Evolutionary conservation across 345 rosid genomes (phyloP), one percentile per base, ranked within the genome.

Genomic region (Boechera divaricarpa): DNA sequence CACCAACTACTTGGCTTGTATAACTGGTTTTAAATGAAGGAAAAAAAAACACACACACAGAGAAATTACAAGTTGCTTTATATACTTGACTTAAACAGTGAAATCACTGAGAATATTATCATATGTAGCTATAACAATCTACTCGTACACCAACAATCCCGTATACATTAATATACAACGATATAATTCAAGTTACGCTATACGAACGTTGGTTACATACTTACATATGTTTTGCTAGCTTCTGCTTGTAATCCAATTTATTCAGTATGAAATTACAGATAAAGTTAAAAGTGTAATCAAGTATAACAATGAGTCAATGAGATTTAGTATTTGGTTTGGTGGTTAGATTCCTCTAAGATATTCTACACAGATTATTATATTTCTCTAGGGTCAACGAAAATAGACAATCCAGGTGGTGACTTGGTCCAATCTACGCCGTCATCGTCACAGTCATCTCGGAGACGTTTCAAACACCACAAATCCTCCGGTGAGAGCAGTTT

Each of bases 311-410:
- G 28, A 63, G 76, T 11, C 49, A 70, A 53, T 77, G 28, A 63
- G 76, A 63, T 55, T 24, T 45, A 7, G 71, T 77, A 29, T 35
- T 52, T 29, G 10, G 1, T 77, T 55, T 42, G 48, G 47, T 77
- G 5, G 48, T 55, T 71, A 71, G 12, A 58, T 24, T 39, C 5
- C 69, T 51, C 49, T 49, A 58, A 44, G 1, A 63, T n/a, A 31
- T 69, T 24, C 2, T 32, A 51, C 55, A 54, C 51, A 38, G 48
- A 48, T 28, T 0, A 32, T 56, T 65, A 95, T 69, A 92, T 58
- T 60, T 95, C 99, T 76, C 99, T 88, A 24, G 99, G 99, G 87
- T 95, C 99, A 72, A 95, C 98, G 80, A 95, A 95, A 83, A 95
- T 85, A 42, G 99, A 92, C 83, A 77, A 60, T 56, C 85, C 96